Conservation (phyloP, 805 yeast species). For the Zygosaccharomyces lentus region DNA sequence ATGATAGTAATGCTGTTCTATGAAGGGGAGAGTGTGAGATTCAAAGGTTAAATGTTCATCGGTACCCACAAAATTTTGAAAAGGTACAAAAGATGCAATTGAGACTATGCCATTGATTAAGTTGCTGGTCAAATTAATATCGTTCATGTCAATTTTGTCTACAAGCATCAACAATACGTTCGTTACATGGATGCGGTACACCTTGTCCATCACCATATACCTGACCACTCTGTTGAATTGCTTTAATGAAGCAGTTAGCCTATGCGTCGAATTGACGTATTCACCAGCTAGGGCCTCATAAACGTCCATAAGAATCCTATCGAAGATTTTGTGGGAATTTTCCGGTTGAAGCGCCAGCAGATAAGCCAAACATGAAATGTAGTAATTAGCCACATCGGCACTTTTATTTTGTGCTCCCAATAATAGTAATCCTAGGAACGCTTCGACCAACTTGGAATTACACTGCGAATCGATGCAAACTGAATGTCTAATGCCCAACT, state of each 20-base stretch:
- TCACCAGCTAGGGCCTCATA: conserved; percentile 65
- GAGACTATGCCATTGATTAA: conserved; percentile 67
- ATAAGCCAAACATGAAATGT: conserved; percentile 56
- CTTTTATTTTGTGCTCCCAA: conserved; percentile 79
- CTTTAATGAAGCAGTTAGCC: conserved; percentile 68
- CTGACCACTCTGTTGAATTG: conserved; percentile 62
- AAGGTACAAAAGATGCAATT: conserved; percentile 67
- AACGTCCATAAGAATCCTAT: conserved; percentile 58
- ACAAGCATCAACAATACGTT: conserved; percentile 64
- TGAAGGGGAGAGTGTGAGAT: conserved; percentile 48
- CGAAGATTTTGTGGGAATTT: conserved; percentile 41
- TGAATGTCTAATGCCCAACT: conserved; percentile 16
- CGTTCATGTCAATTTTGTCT: conserved; percentile 87
- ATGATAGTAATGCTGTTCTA: conserved; percentile 57
- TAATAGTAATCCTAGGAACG: conserved; percentile 50
- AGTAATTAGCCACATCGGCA: conserved; percentile 49
- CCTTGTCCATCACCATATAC: conserved; percentile 56
- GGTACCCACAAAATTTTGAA: conserved; percentile 47
- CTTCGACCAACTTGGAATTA: conserved; percentile 36
- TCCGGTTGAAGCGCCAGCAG: conserved; percentile 60
- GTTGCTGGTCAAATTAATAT: conserved; percentile 64
- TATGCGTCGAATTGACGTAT: conserved; percentile 69
- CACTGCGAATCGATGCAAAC: conserved; percentile 32
- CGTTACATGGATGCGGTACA: conserved; percentile 73
- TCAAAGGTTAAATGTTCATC: conserved; percentile 41